phyloP scores from a whole-genome alignment of 2,329 filamentous ascomycete genomes.

The Dichotomopilus funicola region DNA sequence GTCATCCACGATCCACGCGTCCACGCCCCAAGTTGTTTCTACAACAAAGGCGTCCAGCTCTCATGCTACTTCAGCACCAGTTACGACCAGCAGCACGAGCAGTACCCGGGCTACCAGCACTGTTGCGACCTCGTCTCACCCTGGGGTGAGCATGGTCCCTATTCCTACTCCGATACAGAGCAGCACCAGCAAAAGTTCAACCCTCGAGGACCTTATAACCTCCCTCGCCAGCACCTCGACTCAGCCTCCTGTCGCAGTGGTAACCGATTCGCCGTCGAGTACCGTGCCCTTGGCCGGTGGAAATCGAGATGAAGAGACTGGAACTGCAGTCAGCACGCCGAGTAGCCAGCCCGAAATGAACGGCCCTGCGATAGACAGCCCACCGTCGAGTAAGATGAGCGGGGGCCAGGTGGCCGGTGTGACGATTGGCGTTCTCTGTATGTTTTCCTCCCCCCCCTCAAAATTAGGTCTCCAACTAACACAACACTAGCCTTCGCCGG shows the following conservation, averaged over 20 bases:
- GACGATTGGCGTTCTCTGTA: slow-evolving; percentile 19
- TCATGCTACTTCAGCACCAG: too few species aligned
- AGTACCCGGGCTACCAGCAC: not conserved
- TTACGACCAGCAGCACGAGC: too few species aligned
- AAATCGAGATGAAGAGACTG: not conserved
- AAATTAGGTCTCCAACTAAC: slow-evolving; percentile 9
- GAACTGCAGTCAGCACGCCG: not conserved
- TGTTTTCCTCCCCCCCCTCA: not conserved
- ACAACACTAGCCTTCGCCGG: slow-evolving; percentile 12
- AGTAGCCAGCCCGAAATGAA: not conserved
- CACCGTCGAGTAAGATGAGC: not conserved
- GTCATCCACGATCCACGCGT: not conserved
- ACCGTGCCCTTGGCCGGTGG: slow-evolving; percentile 2
- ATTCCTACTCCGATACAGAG: not conserved
- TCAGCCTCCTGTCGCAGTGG: not conserved
- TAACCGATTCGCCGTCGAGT: not conserved
- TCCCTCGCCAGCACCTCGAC: not conserved
- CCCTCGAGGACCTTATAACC: slow-evolving; percentile 6
- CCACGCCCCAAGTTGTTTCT: not conserved
- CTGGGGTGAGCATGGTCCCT: not conserved
- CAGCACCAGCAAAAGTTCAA: slow-evolving; percentile 1
- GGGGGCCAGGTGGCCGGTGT: slow-evolving; percentile 15
- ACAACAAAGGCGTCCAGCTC: not conserved
- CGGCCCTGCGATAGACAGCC: not conserved
- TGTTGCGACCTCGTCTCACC: not conserved